phyloP scores from a whole-genome alignment of 306 rosid species.

The Malus domestica region DNA sequence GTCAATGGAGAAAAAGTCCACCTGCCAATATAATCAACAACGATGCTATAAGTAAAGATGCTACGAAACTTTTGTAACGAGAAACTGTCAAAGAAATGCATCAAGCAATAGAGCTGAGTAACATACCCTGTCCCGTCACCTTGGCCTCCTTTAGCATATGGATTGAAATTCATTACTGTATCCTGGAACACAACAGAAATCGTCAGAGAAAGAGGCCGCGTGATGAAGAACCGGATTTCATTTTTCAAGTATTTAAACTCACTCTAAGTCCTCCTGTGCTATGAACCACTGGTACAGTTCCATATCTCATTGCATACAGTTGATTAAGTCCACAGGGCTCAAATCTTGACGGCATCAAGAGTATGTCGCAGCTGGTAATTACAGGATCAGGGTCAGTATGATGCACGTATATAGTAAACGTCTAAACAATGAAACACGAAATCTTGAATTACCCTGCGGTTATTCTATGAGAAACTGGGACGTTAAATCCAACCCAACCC shows the following conservation, averaged over 20 bases:
- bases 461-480: slow-evolving; percentile 79
- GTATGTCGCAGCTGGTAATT: slow-evolving; percentile 69
- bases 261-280: slow-evolving; percentile 90
- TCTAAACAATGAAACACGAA: slow-evolving; percentile 5
- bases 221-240: slow-evolving; percentile 8
- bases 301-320: slow-evolving; percentile 89
- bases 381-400: slow-evolving; percentile 22
- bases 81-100: background rate
- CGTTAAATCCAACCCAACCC: slow-evolving; percentile 89
- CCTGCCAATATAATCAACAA: slow-evolving; percentile 41
- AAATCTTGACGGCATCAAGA: slow-evolving; percentile 81
- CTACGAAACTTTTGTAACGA: background rate
- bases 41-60: slow-evolving; percentile 11
- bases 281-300: slow-evolving; percentile 89
- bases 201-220: slow-evolving; percentile 1
- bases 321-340: slow-evolving; percentile 95
- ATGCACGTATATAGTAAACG: background rate
- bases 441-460: slow-evolving; percentile 68
- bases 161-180: slow-evolving; percentile 60
- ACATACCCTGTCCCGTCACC: slow-evolving; percentile 77
- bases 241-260: slow-evolving; percentile 30
- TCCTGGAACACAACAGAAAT: slow-evolving; percentile 47
- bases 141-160: slow-evolving; percentile 41
- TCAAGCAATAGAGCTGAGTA: background rate
- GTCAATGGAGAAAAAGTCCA: slow-evolving; percentile 77